Conservation (phyloP, 805 yeast species). For the Candida caryicola region DNA sequence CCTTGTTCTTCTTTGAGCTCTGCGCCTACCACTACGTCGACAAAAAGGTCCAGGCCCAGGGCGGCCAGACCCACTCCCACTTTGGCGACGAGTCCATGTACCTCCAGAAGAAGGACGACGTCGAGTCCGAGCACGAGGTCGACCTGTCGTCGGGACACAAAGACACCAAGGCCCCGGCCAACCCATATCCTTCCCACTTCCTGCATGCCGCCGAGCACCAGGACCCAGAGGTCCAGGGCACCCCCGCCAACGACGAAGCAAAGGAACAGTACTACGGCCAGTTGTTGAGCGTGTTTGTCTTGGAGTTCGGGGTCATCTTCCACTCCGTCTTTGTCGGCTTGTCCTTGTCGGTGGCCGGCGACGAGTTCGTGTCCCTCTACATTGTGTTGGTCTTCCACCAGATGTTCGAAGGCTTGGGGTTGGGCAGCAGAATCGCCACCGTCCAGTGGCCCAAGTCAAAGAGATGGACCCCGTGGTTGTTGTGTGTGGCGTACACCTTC, state of each 20-base stretch:
- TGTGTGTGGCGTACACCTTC: constrained; percentile 28
- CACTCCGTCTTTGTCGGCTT: constrained; percentile 83
- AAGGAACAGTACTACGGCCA: constrained; percentile 56
- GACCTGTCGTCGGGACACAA: not conserved
- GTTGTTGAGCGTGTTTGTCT: constrained; percentile 52
- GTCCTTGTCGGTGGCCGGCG: constrained; percentile 74
- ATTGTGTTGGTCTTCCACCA: constrained; percentile 75
- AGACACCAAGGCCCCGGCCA: constrained; percentile 2
- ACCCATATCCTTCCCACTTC: constrained; percentile 39
- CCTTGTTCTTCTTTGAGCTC: constrained; percentile 52
- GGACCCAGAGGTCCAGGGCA: constrained; percentile 41
- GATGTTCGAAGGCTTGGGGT: constrained; percentile 81
- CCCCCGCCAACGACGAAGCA: constrained; percentile 31
- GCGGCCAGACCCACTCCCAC: constrained; percentile 45
- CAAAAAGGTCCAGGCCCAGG: constrained; percentile 22
- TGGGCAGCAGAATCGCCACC: constrained; percentile 72
- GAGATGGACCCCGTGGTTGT: constrained; percentile 48
- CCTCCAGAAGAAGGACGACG: constrained; percentile 23
- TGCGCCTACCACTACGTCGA: constrained; percentile 48
- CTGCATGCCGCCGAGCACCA: constrained; percentile 42
- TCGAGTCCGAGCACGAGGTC: constrained; percentile 10
- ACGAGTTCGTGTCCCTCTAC: constrained; percentile 68
- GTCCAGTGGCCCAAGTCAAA: constrained; percentile 49
- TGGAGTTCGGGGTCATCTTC: constrained; percentile 79
- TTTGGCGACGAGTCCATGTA: constrained; percentile 45